These are phyloP conservation scores for Xanthoparmelia taractica DNA, from an alignment of 495 filamentous ascomycete genomes.

Conservation along the genomic window DNA sequence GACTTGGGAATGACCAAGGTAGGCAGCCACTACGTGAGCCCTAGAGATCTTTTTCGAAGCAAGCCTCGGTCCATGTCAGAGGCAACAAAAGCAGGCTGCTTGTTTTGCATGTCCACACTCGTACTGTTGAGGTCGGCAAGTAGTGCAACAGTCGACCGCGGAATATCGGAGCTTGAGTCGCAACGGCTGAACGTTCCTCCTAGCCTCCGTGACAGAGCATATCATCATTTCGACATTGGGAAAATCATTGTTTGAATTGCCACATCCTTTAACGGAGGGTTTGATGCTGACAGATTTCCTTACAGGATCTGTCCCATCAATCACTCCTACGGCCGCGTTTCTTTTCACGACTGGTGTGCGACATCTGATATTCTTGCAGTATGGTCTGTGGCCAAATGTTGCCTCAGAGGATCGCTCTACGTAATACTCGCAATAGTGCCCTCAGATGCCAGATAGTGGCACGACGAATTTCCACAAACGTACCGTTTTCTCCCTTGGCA, in stretches of 20 bases:
- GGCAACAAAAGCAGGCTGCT: background rate
- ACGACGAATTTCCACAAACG: background rate
- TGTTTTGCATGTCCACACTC: background rate
- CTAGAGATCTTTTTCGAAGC: background rate
- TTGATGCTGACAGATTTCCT: background rate
- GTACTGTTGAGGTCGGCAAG: background rate
- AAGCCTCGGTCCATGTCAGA: background rate
- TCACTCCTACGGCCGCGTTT: background rate
- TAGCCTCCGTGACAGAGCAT: background rate
- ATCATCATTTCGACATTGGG: slow-evolving; percentile 11
- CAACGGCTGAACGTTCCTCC: slow-evolving; percentile 2
- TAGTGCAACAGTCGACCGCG: background rate
- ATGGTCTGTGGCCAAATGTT: slow-evolving; percentile 50
- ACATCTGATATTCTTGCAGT: slow-evolving; percentile 25
- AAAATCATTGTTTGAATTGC: background rate
- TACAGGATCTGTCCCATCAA: background rate
- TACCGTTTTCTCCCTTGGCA: background rate
- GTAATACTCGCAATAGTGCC: slow-evolving; percentile 19
- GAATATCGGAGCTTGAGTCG: background rate
- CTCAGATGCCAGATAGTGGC: slow-evolving; percentile 2
- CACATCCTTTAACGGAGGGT: background rate
- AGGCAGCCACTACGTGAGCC: background rate
- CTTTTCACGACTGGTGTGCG: background rate
- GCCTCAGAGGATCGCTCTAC: slow-evolving; percentile 50
- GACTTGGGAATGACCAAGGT: background rate